Evolutionary conservation across 169 alveolate genomes (phyloP).

Genomic region (Perkinsus marinus): DNA sequence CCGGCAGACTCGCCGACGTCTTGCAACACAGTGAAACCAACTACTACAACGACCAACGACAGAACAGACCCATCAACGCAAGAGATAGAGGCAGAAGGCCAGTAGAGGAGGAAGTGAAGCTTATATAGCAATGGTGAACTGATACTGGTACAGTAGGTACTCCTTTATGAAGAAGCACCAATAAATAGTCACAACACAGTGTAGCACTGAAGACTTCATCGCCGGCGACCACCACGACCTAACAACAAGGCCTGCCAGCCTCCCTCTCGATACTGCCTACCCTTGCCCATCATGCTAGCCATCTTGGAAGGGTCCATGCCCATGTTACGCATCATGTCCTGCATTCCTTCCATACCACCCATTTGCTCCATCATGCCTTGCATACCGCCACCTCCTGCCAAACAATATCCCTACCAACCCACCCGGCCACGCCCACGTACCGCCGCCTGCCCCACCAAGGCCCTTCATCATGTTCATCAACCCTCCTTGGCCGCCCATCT

Average conservation of each 20-base stretch:
- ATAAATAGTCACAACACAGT: not conserved
- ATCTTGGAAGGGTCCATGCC: conserved; percentile 1
- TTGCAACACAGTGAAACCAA: not conserved
- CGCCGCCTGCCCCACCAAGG: not conserved
- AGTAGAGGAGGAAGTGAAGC: not conserved
- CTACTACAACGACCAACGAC: not conserved
- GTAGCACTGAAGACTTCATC: not conserved
- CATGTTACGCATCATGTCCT: conserved; percentile 20
- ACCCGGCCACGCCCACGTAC: not conserved
- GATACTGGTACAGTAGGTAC: not conserved
- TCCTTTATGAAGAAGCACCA: too few relatives aligned
- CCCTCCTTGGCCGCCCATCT: conserved; percentile 91
- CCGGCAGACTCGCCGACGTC: not conserved
- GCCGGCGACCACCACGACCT: not conserved
- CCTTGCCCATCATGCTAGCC: not conserved
- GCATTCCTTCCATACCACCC: conserved; percentile 32
- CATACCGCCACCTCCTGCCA: not conserved
- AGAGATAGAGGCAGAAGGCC: not conserved
- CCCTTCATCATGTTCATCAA: conserved; percentile 84
- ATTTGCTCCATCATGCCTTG: conserved; percentile 21
- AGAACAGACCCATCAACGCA: not conserved
- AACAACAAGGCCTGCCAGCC: too few relatives aligned
- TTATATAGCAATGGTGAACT: not conserved
- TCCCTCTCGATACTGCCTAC: too few relatives aligned
- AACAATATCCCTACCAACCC: not conserved